These are phyloP conservation scores for Acrocalymma vagum DNA, from an alignment of 2,329 filamentous ascomycete species.

Conservation along the genomic window DNA sequence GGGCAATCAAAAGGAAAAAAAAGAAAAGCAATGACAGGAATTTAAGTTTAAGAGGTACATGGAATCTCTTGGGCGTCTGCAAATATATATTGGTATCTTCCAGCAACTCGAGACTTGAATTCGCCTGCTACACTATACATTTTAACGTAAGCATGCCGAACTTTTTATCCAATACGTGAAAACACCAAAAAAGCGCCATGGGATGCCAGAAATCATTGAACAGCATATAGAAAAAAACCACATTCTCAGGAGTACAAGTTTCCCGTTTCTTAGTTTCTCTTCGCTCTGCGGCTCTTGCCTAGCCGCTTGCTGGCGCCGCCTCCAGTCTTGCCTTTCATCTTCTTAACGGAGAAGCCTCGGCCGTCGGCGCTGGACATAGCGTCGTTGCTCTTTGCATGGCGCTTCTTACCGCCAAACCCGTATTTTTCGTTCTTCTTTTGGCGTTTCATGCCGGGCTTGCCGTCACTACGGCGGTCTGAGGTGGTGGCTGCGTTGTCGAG, in stretches of 20 bases:
- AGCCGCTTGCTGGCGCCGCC: conserved; percentile 39
- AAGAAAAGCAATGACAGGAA: not conserved
- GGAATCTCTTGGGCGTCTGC: not conserved
- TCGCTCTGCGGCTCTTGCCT: conserved; percentile 45
- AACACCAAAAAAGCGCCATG: conserved; percentile 38
- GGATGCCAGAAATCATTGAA: conserved; percentile 18
- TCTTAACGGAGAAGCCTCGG: conserved; percentile 79
- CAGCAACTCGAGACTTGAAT: conserved; percentile 5
- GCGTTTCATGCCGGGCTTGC: conserved; percentile 67
- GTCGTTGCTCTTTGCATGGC: conserved; percentile 88
- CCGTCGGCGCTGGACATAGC: conserved; percentile 83
- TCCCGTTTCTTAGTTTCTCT: conserved; percentile 34
- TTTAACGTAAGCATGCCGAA: conserved; percentile 4
- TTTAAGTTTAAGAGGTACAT: not conserved
- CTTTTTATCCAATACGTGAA: conserved; percentile 17
- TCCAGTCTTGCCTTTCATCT: conserved; percentile 73
- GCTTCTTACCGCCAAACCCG: conserved; percentile 96
- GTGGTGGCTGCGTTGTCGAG: conserved; percentile 62
- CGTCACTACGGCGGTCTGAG: conserved; percentile 47
- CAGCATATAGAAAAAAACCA: too few relatives aligned
- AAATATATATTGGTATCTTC: conserved; percentile 26
- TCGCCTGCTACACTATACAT: conserved; percentile 8
- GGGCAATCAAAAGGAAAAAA: conserved; percentile 7
- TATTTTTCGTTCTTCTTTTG: conserved; percentile 95
- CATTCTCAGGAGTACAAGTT: too few relatives aligned